A percentile compares a stretch with the other conserved stretches of the same genome.
These are phyloP conservation scores for Fusarium humuli DNA, from an alignment of 2,329 filamentous ascomycete species.

Conservation along the genomic window DNA sequence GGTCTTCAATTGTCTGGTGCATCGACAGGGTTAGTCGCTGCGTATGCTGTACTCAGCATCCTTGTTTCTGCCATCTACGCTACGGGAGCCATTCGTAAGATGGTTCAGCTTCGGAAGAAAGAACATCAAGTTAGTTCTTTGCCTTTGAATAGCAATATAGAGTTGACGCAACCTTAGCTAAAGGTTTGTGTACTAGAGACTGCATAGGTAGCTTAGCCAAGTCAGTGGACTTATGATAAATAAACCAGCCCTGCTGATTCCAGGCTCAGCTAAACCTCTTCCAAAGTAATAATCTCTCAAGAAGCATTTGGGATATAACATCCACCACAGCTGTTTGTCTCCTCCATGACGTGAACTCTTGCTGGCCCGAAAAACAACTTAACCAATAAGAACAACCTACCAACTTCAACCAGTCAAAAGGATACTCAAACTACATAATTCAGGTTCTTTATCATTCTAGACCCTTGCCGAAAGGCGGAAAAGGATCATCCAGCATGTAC, in stretches of 20 bases:
- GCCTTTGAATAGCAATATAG: neutral
- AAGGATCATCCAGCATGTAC: fast-evolving
- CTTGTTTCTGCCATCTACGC: neutral
- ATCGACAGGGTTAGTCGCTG: neutral
- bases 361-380: too few relatives aligned
- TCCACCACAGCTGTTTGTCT: too few relatives aligned
- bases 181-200: too few relatives aligned
- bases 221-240: too few relatives aligned
- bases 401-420: neutral
- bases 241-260: too few relatives aligned
- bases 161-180: neutral
- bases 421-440: neutral
- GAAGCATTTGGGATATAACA: too few relatives aligned
- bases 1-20: neutral
- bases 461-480: fast-evolving
- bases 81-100: neutral
- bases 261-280: too few relatives aligned
- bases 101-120: neutral
- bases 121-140: neutral
- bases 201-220: too few relatives aligned
- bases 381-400: too few relatives aligned
- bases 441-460: fast-evolving
- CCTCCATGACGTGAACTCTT: too few relatives aligned
- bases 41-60: neutral
- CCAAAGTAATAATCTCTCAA: too few relatives aligned